These are phyloP conservation scores for Plantago coronopus DNA, from an alignment of 305 asterid genomes.

Conservation along the genomic window DNA sequence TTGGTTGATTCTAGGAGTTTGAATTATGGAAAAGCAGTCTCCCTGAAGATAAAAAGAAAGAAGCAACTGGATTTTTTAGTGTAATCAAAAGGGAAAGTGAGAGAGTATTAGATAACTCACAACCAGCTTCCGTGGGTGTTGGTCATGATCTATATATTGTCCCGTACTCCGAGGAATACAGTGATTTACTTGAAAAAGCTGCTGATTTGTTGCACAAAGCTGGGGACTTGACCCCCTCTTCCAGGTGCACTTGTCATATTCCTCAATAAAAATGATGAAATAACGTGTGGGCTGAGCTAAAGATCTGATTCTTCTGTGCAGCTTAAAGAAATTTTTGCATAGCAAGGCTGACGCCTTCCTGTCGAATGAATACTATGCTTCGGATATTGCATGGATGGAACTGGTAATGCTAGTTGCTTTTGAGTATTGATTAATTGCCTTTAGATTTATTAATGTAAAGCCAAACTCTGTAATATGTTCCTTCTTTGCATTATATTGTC, in stretches of 20 bases:
- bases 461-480: neutral
- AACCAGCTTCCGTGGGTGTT: constrained; percentile 27
- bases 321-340: constrained; percentile 83
- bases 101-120: constrained; percentile 41
- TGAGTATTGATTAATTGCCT: constrained; percentile 15
- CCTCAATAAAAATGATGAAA: constrained; percentile 10
- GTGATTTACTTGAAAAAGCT: constrained; percentile 56
- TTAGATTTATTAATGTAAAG: constrained; percentile 8
- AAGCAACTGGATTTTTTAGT: constrained; percentile 78
- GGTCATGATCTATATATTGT: constrained; percentile 65
- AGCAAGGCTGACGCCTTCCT: constrained; percentile 86
- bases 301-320: constrained; percentile 37
- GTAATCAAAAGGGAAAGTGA: constrained; percentile 82
- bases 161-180: constrained; percentile 79
- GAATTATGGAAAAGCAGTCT: constrained; percentile 80
- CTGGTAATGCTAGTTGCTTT: constrained; percentile 47
- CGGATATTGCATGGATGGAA: constrained; percentile 98
- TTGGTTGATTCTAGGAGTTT: constrained; percentile 55
- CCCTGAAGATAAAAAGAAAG: constrained; percentile 62
- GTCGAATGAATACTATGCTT: constrained; percentile 89
- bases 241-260: constrained; percentile 44
- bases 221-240: constrained; percentile 62
- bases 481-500: constrained; percentile 16
- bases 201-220: constrained; percentile 75
- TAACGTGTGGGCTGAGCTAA: neutral